Evolutionary conservation across 257 asterid genomes (phyloP).

Genomic region (Handroanthus guayacan): DNA sequence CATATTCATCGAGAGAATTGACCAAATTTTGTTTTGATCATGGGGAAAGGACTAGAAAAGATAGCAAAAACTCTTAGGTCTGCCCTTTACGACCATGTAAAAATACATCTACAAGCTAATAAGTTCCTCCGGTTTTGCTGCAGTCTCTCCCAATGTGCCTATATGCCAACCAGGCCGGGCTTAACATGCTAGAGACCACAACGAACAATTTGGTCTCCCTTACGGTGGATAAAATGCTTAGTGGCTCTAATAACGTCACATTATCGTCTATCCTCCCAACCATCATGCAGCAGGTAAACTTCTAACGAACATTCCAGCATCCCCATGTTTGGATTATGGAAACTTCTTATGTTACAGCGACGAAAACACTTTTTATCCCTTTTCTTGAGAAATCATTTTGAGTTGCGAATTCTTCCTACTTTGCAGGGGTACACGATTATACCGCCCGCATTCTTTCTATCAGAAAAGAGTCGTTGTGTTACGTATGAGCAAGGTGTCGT

Average conservation of each 20-base stretch:
- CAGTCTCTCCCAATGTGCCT: conserved; percentile 23
- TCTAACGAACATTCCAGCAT: background rate
- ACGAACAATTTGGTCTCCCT: background rate
- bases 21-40: too few species aligned
- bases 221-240: conserved; percentile 8
- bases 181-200: conserved; percentile 27
- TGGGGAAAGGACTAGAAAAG: too few species aligned
- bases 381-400: background rate
- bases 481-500: conserved; percentile 15
- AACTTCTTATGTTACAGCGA: background rate
- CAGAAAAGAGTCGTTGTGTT: background rate
- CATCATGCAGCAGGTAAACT: conserved; percentile 30
- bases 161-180: conserved; percentile 31
- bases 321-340: background rate
- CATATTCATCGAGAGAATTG: too few species aligned
- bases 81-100: too few species aligned
- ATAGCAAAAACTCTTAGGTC: too few species aligned
- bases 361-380: too few species aligned
- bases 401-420: background rate
- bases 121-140: background rate
- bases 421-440: conserved; percentile 31
- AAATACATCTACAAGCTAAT: background rate
- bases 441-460: conserved; percentile 9
- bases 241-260: background rate
- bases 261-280: conserved; percentile 6